phyloP scores from a whole-genome alignment of 768 basidiomycete genomes.

The Pholiota microspora region DNA sequence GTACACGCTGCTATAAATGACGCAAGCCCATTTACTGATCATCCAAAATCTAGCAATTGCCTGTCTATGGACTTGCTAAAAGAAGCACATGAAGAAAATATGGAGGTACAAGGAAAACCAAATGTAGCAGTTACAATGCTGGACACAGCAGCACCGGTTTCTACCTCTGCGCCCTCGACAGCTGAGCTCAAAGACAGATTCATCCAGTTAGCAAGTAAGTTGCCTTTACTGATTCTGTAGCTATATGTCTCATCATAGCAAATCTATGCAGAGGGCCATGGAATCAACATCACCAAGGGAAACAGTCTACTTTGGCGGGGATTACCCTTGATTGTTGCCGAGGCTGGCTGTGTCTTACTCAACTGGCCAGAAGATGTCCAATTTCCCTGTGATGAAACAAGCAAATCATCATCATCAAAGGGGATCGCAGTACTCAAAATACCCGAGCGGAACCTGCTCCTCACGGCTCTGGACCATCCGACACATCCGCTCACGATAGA shows the following conservation, averaged over 20 bases:
- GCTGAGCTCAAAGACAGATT: background rate
- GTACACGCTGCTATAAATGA: too few species aligned
- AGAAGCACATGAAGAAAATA: too few species aligned
- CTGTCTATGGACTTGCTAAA: too few species aligned
- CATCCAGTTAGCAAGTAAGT: slow-evolving; percentile 1
- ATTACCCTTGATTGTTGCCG: background rate
- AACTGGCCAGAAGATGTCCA: slow-evolving; percentile 8
- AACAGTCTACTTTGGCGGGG: background rate
- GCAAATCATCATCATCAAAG: background rate
- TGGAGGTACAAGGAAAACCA: too few species aligned
- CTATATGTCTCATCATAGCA: background rate
- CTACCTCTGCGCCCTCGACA: too few species aligned
- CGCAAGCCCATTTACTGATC: too few species aligned
- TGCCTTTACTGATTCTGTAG: background rate
- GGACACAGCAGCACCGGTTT: too few species aligned
- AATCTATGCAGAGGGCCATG: background rate
- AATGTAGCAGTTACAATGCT: too few species aligned
- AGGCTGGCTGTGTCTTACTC: slow-evolving; percentile 2
- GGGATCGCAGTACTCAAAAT: slow-evolving; percentile 1
- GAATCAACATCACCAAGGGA: background rate
- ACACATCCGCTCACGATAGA: background rate
- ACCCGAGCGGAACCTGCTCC: background rate
- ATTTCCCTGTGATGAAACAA: background rate
- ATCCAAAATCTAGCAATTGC: too few species aligned
- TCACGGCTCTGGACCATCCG: slow-evolving; percentile 7